Percentiles rank a stretch among this genome's conserved stretches.
Evolutionary conservation across 1,284 basidiomycete species (phyloP).

Genomic region (Pseudozyma sp.): DNA sequence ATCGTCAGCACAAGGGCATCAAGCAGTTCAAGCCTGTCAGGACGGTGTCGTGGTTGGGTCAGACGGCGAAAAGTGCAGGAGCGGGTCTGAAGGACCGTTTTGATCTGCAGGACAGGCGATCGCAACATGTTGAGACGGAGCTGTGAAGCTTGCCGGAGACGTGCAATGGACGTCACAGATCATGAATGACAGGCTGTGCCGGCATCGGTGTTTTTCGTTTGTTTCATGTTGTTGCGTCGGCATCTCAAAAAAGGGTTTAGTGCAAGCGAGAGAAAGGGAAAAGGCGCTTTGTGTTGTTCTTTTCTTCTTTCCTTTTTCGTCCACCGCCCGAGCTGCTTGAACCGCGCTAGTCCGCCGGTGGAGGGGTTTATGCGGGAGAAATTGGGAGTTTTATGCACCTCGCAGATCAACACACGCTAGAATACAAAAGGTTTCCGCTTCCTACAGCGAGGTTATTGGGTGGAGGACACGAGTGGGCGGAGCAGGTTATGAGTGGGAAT

Average conservation of each 20-base stretch:
- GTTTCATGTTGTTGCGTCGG: too few relatives aligned
- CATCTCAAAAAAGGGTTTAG: too few relatives aligned
- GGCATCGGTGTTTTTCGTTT: background rate
- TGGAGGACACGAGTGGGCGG: too few relatives aligned
- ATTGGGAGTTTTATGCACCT: background rate
- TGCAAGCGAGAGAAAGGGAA: background rate
- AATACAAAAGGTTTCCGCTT: too few relatives aligned
- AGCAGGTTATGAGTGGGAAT: too few relatives aligned
- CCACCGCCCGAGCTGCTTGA: background rate
- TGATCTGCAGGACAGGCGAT: conserved; percentile 38
- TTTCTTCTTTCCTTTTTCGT: conserved; percentile 2
- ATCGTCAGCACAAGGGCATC: conserved; percentile 48
- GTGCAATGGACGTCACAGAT: background rate
- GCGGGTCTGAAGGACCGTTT: conserved; percentile 15
- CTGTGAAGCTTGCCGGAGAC: conserved; percentile 8
- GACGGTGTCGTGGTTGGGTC: conserved; percentile 44
- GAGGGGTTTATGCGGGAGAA: background rate
- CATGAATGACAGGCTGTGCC: background rate
- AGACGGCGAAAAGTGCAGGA: conserved; percentile 22
- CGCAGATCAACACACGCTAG: conserved; percentile 2
- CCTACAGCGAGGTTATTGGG: too few relatives aligned
- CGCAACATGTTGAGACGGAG: conserved; percentile 44
- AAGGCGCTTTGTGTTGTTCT: too few relatives aligned
- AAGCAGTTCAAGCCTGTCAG: conserved; percentile 50
- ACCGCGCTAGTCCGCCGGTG: background rate